Percentiles rank a stretch among this genome's conserved stretches.
These are phyloP conservation scores for Antitrichia curtipendula DNA, from an alignment of 225 moss, liverwort and hornwort genomes.

Conservation along the genomic window DNA sequence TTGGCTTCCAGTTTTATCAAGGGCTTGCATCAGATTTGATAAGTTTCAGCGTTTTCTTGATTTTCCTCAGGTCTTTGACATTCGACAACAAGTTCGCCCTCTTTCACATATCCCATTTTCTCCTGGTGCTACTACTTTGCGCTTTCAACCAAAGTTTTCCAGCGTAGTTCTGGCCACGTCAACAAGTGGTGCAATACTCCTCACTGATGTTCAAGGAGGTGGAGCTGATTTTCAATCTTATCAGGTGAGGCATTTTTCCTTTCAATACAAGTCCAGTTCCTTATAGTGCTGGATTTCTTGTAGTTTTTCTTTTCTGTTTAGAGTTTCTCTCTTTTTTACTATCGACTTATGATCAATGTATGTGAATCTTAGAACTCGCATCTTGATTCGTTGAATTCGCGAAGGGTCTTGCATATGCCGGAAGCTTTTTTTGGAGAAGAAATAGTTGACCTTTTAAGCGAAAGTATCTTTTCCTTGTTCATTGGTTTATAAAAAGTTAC, in stretches of 20 bases:
- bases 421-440: neutral
- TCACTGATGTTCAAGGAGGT: slow-evolving; percentile 62
- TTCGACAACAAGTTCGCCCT: slow-evolving; percentile 57
- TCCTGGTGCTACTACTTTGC: slow-evolving; percentile 47
- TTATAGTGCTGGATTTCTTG: neutral
- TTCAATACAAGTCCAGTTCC: neutral
- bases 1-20: neutral
- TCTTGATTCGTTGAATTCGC: neutral
- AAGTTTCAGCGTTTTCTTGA: neutral
- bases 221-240: slow-evolving; percentile 52
- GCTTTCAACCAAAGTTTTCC: slow-evolving; percentile 63
- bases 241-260: slow-evolving; percentile 15
- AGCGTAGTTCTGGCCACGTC: slow-evolving; percentile 52
- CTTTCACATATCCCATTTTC: slow-evolving; percentile 55
- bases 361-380: neutral
- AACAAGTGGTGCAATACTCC: slow-evolving; percentile 48
- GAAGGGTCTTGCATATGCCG: neutral
- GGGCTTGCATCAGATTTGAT: neutral
- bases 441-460: neutral
- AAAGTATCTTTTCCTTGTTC: neutral
- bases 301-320: neutral
- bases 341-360: neutral
- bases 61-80: slow-evolving; percentile 47
- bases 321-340: neutral
- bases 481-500: neutral